Base-by-base conservation (phyloP, 441 rosid species). In the Pelargonium australe region DNA sequence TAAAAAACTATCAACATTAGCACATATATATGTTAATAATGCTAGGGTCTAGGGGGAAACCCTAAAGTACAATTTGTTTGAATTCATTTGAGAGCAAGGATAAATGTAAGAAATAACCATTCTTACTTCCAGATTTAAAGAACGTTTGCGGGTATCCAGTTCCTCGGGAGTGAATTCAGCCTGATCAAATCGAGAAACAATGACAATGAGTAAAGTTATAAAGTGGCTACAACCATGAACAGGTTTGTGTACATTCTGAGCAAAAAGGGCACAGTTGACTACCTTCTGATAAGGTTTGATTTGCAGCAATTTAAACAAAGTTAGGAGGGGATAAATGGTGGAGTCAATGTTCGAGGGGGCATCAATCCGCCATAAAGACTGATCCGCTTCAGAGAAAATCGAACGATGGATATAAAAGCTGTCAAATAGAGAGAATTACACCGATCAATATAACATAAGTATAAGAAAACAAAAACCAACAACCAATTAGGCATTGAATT, bases 321-420 rank as follows among this genome's bases (percentile, higher is more conserved):
- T 81, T 63, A 80, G 78, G 65, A 86, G 81, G 41, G 95, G 91
- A 65, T 82, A 81, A 73, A 72, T 67, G 0, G 80, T 81, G 64
- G 90, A 79, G 68, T 83, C 80, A 0, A 78, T 65, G 41, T 74
- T 71, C 19, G 82, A 65, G n/a, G 81, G 78, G 68, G 84, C 75
- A 70, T 83, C 92, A 37, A 89, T 78, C 72, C 77, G 79, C 88
- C 89, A 85, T 4, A 86, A 73, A 7, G 83, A 83, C 34, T 72
- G 77, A 64, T 76, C 82, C 62, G 72, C 73, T 61, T 76, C 73
- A 4, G 76, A 77, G 80, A 88, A 86, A 71, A 85, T 72, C 0
- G 89, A 86, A 37, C 72, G 75, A 77, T 86, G 87, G 68, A 85
- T 80, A 70, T 85, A 88, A 64, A 88, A 86, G 76, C 94, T 88